phyloP scores from a whole-genome alignment of 352 stramenopile genomes.

The Globisporangium acanthophoron region DNA sequence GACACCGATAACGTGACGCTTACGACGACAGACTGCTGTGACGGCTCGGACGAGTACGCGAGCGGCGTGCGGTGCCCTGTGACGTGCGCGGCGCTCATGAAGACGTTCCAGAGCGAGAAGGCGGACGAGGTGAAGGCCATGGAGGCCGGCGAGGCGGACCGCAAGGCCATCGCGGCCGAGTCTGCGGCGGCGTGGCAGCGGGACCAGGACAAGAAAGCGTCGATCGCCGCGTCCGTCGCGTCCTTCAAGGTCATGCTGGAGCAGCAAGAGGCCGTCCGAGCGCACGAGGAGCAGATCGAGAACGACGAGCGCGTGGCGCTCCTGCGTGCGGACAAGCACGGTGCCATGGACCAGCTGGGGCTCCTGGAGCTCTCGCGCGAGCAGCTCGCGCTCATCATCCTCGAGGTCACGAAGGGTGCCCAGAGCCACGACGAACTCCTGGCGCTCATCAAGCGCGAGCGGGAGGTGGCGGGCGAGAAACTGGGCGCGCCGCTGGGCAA shows the following conservation, averaged over 20 bases:
- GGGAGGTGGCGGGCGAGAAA: slow-evolving; percentile 16
- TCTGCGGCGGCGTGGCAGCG: slow-evolving; percentile 30
- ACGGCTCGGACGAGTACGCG: slow-evolving; percentile 80
- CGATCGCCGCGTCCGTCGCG: slow-evolving; percentile 20
- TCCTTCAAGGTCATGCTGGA: slow-evolving; percentile 32
- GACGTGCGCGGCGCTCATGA: slow-evolving; percentile 36
- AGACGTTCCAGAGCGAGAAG: slow-evolving; percentile 39
- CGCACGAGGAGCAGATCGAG: slow-evolving; percentile 42
- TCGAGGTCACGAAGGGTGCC: slow-evolving; percentile 46
- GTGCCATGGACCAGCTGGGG: slow-evolving; percentile 52
- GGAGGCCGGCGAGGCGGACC: slow-evolving; percentile 53
- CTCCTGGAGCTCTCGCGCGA: slow-evolving; percentile 48
- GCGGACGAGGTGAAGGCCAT: slow-evolving; percentile 65
- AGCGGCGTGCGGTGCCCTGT: slow-evolving; percentile 38
- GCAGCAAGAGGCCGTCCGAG: slow-evolving; percentile 30
- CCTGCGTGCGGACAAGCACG: slow-evolving; percentile 31
- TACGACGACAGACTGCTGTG: slow-evolving; percentile 59
- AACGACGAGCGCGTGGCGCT: slow-evolving; percentile 39
- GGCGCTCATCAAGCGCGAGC: slow-evolving; percentile 40
- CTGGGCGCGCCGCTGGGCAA: slow-evolving; percentile 22
- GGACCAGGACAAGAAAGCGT: slow-evolving; percentile 23
- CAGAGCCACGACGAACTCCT: slow-evolving; percentile 52
- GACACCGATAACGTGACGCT: too few species aligned
- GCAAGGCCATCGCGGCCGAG: slow-evolving; percentile 24
- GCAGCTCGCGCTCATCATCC: slow-evolving; percentile 50